Base-by-base conservation (phyloP, 176 grass and related monocot genomes). In the Hsuehochloa calcarea region DNA sequence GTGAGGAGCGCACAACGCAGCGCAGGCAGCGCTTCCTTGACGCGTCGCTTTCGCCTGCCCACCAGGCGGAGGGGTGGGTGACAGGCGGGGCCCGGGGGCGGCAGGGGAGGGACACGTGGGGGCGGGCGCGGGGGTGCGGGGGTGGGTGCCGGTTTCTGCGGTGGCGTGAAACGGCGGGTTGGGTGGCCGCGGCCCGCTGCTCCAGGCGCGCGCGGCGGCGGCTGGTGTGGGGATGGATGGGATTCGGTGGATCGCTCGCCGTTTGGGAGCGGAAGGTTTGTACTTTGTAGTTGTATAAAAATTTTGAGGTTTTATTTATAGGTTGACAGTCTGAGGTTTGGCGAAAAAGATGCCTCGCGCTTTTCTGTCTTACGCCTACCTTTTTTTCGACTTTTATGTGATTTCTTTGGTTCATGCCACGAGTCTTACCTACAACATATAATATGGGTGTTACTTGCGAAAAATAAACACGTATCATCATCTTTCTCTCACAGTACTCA, bases 11-110 rank as follows among this genome's bases (percentile, higher is more conserved):
- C 47, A 50, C 80, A 41, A 60, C 59, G 59, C 29, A 40, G 41
- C 71, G 71, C 52, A 66, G 72, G 80, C 80, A 83, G 66, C 72
- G 88, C 78, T 72, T 49, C 73, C 84, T 87, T 90, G 80, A 87
- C 89, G 89, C 89, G 85, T 90, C 85, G 75, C 89, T 90, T 90
- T 90, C 89, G 85, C 49, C 88, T 90, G 84, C 89, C 89, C 89
- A 90, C 89, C 79, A 72, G 72, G 54, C 46, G 78, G 54, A 22
- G 65, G 65, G 66, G 88, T 86, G 84, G 73, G 84, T 90, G 89
- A 90, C 89, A 90, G 67, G 84, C 74, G 74, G 88, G 89, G 47
- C 89, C 89, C 84, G 22, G 80, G 39, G 78, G 78, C 65, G 63
- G 63, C 87, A 89, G 81, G 41, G 52, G 22, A 62, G 82, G 82